These are phyloP conservation scores for Colletotrichum navitas DNA, from an alignment of 2,329 filamentous ascomycete species.

Conservation along the genomic window DNA sequence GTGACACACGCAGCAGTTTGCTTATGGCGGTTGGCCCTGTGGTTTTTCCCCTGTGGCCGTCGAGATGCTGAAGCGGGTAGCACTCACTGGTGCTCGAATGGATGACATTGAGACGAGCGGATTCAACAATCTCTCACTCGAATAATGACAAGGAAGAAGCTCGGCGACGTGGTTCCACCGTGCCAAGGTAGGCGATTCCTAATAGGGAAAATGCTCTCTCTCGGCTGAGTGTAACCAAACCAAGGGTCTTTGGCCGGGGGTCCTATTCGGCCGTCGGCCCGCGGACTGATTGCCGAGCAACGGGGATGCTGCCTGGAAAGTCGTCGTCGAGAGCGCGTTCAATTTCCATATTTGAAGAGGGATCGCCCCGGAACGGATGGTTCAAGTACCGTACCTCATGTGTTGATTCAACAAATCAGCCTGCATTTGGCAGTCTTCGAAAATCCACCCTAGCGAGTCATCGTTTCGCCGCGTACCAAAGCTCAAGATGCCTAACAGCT, in stretches of 20 bases:
- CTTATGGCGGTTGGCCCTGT: no score
- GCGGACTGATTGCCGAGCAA: constrained; percentile 3
- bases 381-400: no score
- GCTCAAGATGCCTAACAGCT: constrained; percentile 24
- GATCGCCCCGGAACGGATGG: not conserved
- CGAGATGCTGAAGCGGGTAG: no score
- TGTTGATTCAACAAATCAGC: not conserved
- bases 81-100: no score
- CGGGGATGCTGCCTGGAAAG: not conserved
- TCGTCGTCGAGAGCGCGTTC: no score
- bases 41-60: no score
- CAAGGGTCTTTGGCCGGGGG: not conserved
- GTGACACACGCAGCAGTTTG: no score
- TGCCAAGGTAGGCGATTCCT: constrained; percentile 13
- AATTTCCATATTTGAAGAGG: no score
- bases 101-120: not conserved
- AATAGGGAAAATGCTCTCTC: constrained; percentile 4
- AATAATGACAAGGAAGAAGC: not conserved
- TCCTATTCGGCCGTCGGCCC: no score
- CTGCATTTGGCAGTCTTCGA: not conserved
- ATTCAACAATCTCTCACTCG: not conserved
- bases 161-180: not conserved
- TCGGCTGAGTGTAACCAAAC: not conserved
- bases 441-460: fast-evolving
- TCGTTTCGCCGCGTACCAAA: not conserved